Conservation (phyloP, 345 rosid genomes). For the Orychophragmus violaceus region DNA sequence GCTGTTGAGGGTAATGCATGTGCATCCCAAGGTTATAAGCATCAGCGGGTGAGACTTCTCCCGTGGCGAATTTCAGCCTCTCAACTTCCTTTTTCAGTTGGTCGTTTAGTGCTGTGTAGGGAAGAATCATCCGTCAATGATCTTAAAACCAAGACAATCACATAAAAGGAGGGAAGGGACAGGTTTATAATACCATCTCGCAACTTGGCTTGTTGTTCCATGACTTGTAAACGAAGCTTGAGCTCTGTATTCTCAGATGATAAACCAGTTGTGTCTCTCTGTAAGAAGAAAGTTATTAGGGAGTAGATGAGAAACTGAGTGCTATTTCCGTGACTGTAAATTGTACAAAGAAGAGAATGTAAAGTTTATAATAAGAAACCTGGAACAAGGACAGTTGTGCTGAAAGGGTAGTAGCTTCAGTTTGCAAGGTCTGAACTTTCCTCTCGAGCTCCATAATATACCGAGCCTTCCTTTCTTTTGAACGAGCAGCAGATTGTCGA, state of each 20-base stretch:
- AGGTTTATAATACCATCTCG: slow-evolving; percentile 59
- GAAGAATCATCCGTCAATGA: slow-evolving; percentile 5
- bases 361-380: slow-evolving; percentile 35
- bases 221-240: slow-evolving; percentile 79
- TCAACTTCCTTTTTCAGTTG: slow-evolving; percentile 86
- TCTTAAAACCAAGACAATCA: not conserved
- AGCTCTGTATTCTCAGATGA: slow-evolving; percentile 82
- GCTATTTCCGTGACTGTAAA: not conserved
- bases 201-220: slow-evolving; percentile 87
- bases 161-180: not conserved
- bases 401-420: slow-evolving; percentile 88
- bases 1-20: slow-evolving; percentile 38
- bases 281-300: slow-evolving; percentile 14
- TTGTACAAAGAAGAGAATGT: too few species aligned
- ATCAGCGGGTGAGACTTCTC: slow-evolving; percentile 62
- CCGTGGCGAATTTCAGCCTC: slow-evolving; percentile 67
- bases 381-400: slow-evolving; percentile 81
- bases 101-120: slow-evolving; percentile 58
- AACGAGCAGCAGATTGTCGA: slow-evolving; percentile 87
- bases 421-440: slow-evolving; percentile 81
- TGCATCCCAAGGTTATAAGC: slow-evolving; percentile 66
- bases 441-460: slow-evolving; percentile 76
- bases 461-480: slow-evolving; percentile 82
- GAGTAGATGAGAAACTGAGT: slow-evolving; percentile 13
- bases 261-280: slow-evolving; percentile 90